A percentile compares a stretch with the other conserved stretches of the same genome.
Evolutionary conservation across 2,329 filamentous ascomycete genomes (phyloP).

Genomic region (Sporothrix variecibatus): DNA sequence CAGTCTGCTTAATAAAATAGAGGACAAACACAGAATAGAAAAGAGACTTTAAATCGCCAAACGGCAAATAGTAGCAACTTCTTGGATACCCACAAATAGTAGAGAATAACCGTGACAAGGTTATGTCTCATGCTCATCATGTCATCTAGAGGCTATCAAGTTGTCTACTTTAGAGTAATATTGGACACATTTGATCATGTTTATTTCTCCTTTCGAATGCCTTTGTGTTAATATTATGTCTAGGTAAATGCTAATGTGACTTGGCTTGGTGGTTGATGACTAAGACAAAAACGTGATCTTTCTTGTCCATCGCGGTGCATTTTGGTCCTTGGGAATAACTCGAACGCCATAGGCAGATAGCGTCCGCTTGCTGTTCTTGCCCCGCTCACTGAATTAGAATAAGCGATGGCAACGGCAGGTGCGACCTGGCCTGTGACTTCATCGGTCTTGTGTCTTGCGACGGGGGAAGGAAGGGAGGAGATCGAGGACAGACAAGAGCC

Average conservation of each 20-base stretch:
- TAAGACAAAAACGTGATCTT: background rate
- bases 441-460: background rate
- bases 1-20: no score
- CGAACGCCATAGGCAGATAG: background rate
- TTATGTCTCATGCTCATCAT: background rate
- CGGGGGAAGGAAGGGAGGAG: background rate
- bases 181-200: no score
- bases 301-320: background rate
- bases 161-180: no score
- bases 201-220: background rate
- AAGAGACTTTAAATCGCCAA: no score
- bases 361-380: background rate
- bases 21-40: no score
- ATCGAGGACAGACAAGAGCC: background rate
- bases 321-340: background rate
- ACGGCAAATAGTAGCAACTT: background rate
- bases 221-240: background rate
- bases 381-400: constrained; percentile 1
- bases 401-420: background rate
- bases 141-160: no score
- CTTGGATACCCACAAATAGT: background rate
- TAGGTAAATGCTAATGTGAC: background rate
- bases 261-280: constrained; percentile 1
- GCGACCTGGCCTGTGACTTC: background rate
- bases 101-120: background rate